Evolutionary conservation across 1,284 basidiomycete genomes (phyloP).

Genomic region (Ustilago tritici): DNA sequence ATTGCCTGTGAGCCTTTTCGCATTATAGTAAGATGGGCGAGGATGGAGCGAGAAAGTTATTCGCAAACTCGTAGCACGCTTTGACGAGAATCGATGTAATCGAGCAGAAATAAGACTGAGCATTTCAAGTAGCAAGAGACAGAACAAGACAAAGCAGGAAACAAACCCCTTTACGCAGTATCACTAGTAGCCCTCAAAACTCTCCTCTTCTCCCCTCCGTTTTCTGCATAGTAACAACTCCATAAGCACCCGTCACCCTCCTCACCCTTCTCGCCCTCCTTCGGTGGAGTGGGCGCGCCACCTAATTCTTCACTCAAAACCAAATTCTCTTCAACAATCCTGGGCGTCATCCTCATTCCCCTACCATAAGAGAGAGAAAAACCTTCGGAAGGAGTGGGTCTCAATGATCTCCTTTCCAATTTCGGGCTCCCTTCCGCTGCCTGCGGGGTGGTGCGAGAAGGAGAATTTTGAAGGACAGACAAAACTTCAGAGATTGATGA

Average conservation of each 20-base stretch:
- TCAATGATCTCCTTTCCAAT: slow-evolving; percentile 30
- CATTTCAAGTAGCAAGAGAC: background rate
- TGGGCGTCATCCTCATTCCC: slow-evolving; percentile 25
- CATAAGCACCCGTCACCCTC: slow-evolving; percentile 16
- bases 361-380: background rate
- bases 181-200: background rate
- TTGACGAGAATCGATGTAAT: no score
- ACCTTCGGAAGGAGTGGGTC: slow-evolving; percentile 18
- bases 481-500: slow-evolving; percentile 35
- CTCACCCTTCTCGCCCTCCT: background rate
- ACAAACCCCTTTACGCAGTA: background rate
- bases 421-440: background rate
- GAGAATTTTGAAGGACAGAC: slow-evolving; percentile 21
- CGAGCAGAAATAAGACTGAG: background rate
- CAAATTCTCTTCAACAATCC: slow-evolving; percentile 32
- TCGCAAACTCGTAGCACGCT: no score
- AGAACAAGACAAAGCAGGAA: background rate
- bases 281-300: background rate
- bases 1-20: no score
- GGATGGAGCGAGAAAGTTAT: no score
- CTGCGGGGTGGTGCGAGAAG: slow-evolving; percentile 9
- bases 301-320: background rate
- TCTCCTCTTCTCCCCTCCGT: slow-evolving; percentile 10
- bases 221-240: slow-evolving; percentile 46
- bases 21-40: no score